Evolutionary conservation across 495 filamentous ascomycete genomes (phyloP), one percentile per base, ranked within the genome.

Genomic region (Sordaria brevicollis): DNA sequence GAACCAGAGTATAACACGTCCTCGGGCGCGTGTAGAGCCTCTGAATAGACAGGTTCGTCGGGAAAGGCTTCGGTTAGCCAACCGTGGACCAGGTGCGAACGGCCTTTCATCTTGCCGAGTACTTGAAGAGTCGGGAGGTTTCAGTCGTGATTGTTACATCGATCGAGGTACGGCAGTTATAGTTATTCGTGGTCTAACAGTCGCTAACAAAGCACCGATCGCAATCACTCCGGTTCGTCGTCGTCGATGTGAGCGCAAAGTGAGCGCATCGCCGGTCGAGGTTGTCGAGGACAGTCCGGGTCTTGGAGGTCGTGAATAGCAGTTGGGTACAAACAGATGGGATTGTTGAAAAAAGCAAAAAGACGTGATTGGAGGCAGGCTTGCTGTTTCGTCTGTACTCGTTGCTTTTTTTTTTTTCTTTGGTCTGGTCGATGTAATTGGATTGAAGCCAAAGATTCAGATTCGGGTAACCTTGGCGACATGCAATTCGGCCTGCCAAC

Each of bases 1-100:
- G 89, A 90, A 25, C 84, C 88, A 4, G 80, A 67, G 54, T 81
- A 77, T 8, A 84, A 77, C 68, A 87, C 79, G 34, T 82, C 71
- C 33, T 83, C 76, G 29, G 79, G 67, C 17, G 80, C 72, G 5
- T 78, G 71, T 6, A 77, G 71, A 17, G 81, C 76, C 38, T 82
- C 78, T 65, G 84, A 83, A 69, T 82, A 86, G 69, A 86, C 77
- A 74, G 77, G 81, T 13, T 76, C 72, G 68, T 75, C 33, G 70
- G 15, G 7, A 43, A 78, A 74, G 9, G 38, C 57, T 35, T 74
- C 70, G 35, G 70, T 67, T 29, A 79, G 73, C 65, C 67, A 77
- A 38, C 67, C 68, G 49, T 29, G 66, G 43, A 35, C 65, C 8
- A 65, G 35, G 65, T 57, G 36, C 29, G 25, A 67, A 33, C 34